Evolutionary conservation across 176 grass and related monocot species (phyloP).

Genomic region (Oryza rufipogon): DNA sequence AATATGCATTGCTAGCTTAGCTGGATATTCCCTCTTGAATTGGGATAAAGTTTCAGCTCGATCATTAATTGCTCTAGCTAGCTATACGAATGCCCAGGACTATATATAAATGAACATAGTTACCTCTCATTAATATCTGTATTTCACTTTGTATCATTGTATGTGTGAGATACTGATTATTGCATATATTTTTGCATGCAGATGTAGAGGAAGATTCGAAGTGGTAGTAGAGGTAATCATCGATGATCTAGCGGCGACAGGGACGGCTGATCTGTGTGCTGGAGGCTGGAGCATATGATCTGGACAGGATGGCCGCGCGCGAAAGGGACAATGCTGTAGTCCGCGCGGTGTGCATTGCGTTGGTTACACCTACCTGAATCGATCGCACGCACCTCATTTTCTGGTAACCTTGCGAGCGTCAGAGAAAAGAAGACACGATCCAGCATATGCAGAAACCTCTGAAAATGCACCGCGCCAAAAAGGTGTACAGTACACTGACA

Average conservation of each 20-base stretch:
- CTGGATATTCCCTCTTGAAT: slow-evolving; percentile 9
- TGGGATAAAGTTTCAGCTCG: background rate
- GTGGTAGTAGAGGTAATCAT: background rate
- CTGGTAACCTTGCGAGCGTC: background rate
- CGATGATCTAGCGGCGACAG: slow-evolving; percentile 11
- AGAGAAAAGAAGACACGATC: background rate
- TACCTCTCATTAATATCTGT: background rate
- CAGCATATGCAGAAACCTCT: background rate
- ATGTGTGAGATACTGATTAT: background rate
- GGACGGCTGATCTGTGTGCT: slow-evolving; percentile 37
- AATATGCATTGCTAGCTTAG: background rate
- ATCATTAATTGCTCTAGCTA: background rate
- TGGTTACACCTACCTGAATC: slow-evolving; percentile 4
- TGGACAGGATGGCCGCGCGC: slow-evolving; percentile 27
- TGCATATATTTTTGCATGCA: background rate
- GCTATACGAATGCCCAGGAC: background rate
- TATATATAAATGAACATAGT: background rate
- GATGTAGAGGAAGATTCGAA: slow-evolving; percentile 21
- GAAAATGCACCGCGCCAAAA: background rate
- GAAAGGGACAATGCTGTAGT: slow-evolving; percentile 3
- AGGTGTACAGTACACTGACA: background rate
- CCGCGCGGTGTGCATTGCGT: background rate
- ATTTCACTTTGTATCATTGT: background rate
- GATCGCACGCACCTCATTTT: background rate
- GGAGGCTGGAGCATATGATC: slow-evolving; percentile 5